Evolutionary conservation across 2,329 filamentous ascomycete genomes (phyloP).

Genomic region (Neonectria ditissima): DNA sequence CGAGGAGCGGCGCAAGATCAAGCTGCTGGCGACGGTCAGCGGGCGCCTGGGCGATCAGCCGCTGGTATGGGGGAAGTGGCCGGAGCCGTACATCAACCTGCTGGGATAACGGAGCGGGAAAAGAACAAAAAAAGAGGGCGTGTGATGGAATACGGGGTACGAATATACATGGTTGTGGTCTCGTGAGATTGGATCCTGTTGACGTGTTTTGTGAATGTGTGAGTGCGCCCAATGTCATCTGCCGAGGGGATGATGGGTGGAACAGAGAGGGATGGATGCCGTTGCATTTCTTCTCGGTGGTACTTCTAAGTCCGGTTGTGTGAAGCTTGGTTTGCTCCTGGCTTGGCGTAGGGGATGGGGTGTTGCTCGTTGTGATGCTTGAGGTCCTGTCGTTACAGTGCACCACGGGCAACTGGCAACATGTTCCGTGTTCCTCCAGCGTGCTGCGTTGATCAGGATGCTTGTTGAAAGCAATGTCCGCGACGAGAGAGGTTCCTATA

Average conservation of each 20-base stretch:
- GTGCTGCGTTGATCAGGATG: not conserved
- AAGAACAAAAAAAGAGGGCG: not conserved
- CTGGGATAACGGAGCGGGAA: slow-evolving; percentile 61
- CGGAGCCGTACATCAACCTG: slow-evolving; percentile 84
- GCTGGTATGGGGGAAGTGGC: slow-evolving; percentile 87
- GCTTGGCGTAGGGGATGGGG: slow-evolving; percentile 17
- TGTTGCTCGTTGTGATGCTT: slow-evolving; percentile 2
- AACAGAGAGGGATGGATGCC: slow-evolving; percentile 9
- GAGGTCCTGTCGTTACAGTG: not conserved
- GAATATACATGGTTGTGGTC: not conserved
- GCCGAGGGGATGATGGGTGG: slow-evolving; percentile 6
- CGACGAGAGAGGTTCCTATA: not conserved
- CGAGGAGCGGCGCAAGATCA: slow-evolving; percentile 82
- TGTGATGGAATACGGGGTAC: not conserved
- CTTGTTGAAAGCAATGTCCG: not conserved
- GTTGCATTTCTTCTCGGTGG: slow-evolving; percentile 14
- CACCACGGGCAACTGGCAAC: not conserved
- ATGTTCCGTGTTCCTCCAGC: not conserved
- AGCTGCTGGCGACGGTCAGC: slow-evolving; percentile 85
- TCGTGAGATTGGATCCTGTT: not conserved
- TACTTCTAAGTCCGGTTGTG: slow-evolving; percentile 7
- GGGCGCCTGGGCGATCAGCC: slow-evolving; percentile 84
- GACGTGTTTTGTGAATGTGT: slow-evolving; percentile 5
- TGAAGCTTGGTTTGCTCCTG: slow-evolving; percentile 1
- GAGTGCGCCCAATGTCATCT: slow-evolving; percentile 14